These are phyloP conservation scores for Scalesia atractyloides DNA, from an alignment of 129 eudicot genomes.

Conservation along the genomic window DNA sequence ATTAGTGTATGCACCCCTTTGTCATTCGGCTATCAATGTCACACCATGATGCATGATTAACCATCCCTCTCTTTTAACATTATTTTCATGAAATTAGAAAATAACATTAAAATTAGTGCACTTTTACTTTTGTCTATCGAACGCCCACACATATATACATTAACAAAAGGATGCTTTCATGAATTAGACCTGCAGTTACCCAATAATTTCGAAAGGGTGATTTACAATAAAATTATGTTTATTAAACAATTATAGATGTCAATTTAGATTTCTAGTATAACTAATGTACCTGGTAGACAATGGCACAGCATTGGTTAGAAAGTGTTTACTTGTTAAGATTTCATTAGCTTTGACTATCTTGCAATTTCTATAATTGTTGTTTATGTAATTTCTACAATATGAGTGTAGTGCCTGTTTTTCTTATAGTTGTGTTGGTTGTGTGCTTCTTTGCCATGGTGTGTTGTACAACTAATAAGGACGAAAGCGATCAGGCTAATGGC, in stretches of 20 bases:
- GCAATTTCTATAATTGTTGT: background rate
- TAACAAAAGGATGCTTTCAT: background rate
- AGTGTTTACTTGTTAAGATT: background rate
- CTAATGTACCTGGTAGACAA: background rate
- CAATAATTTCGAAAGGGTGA: background rate
- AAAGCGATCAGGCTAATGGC: background rate
- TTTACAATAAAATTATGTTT: no score
- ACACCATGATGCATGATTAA: no score
- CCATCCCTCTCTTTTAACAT: no score
- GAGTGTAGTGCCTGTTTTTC: background rate
- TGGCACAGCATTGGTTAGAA: background rate
- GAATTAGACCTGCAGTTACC: background rate
- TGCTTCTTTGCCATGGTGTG: background rate
- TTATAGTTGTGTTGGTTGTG: background rate
- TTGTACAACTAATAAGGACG: background rate
- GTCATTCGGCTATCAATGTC: no score
- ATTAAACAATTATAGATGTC: background rate
- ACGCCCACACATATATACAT: no score
- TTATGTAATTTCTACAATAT: no score
- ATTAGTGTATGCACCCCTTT: no score
- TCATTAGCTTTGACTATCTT: background rate
- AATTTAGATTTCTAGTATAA: background rate
- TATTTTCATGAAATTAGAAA: no score
- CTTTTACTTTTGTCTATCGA: no score
- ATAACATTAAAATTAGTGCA: no score